Evolutionary conservation across 2,329 filamentous ascomycete genomes (phyloP), one percentile per base, ranked within the genome.

Genomic region (Alternaria consortialis): DNA sequence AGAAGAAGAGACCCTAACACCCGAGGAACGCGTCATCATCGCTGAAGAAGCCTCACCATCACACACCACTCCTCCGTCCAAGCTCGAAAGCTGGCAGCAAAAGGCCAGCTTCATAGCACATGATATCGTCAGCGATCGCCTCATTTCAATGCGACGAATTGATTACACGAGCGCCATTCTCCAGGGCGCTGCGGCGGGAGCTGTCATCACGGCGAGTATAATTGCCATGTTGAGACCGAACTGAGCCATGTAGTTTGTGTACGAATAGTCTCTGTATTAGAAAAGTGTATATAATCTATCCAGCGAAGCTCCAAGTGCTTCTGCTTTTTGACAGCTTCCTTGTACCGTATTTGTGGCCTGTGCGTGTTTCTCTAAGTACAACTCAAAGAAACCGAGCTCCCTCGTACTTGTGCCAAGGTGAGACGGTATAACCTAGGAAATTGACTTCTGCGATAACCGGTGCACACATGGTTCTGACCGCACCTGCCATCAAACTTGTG

Each of bases 131-230:
- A 83, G 81, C 68, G 80, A 84, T 50, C 75, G 80, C 23, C 50
- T 77, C 32, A 77, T 84, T 51, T 79, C 80, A 15, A 75, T 84
- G 48, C 79, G 80, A 39, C 78, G 80, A 59, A 76, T 82, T 47
- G 82, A 84, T 53, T 73, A 81, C 40, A 84, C 82, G 2, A 77
- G 77, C n/a, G 75, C 79, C 17, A 76, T 81, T 5, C 64, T 83
- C n/a, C 77, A 82, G 60, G 78, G 81, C 36, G 81, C 80, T 48
- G 80, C 80, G 7, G 78, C 78, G 12, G 82, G 82, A 36, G 75
- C 74, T 4, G 61, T 77, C 43, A 73, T 77, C n/a, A 69, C 75
- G 11, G 74, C 71, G 31, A 69, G 68, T 15, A 56, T 74, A 7
- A 68, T 76, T 25, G 69, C 65, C 2, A 64, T 76, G 42, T 20